Percentiles rank a stretch among this genome's conserved stretches.
phyloP scores from a whole-genome alignment of 2,329 filamentous ascomycete genomes.

The Ceratocystis eucalypticola region DNA sequence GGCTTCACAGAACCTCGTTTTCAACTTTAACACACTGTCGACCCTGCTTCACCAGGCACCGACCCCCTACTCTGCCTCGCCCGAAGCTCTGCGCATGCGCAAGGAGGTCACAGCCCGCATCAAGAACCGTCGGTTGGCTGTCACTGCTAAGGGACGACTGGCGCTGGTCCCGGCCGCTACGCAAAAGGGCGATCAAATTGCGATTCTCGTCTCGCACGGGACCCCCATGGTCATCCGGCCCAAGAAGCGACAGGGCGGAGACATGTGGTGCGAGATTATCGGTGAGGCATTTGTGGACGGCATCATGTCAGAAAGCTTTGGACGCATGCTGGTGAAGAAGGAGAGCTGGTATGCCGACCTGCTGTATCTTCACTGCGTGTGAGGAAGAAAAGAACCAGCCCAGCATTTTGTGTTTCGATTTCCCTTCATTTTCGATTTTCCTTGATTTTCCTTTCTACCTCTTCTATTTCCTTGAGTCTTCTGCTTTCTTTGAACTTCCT shows the following conservation, averaged over 20 bases:
- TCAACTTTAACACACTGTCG: conserved; percentile 13
- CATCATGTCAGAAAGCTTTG: conserved; percentile 14
- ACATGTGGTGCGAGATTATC: conserved; percentile 18
- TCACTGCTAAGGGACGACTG: conserved; percentile 13
- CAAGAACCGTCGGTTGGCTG: conserved; percentile 14
- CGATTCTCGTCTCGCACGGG: conserved; percentile 14
- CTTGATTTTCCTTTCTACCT: background rate
- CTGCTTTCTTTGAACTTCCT: background rate
- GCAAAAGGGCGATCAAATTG: conserved; percentile 16
- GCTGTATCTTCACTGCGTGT: conserved; percentile 15
- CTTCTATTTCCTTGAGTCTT: background rate
- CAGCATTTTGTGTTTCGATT: no score
- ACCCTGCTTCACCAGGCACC: conserved; percentile 7
- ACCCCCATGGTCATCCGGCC: conserved; percentile 16
- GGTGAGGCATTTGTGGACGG: conserved; percentile 19
- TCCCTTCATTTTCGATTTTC: background rate
- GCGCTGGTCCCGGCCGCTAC: conserved; percentile 17
- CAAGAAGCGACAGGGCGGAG: conserved; percentile 4
- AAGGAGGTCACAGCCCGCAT: background rate
- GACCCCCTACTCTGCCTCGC: conserved; percentile 9
- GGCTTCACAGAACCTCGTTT: conserved; percentile 7
- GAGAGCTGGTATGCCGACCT: conserved; percentile 13
- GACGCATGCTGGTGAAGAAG: conserved; percentile 15
- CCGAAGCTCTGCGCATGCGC: conserved; percentile 8
- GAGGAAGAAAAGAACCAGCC: background rate